Percentiles rank a stretch among this genome's conserved stretches.
Evolutionary conservation across 345 rosid genomes (phyloP).

Genomic region (Triadica sebifera): DNA sequence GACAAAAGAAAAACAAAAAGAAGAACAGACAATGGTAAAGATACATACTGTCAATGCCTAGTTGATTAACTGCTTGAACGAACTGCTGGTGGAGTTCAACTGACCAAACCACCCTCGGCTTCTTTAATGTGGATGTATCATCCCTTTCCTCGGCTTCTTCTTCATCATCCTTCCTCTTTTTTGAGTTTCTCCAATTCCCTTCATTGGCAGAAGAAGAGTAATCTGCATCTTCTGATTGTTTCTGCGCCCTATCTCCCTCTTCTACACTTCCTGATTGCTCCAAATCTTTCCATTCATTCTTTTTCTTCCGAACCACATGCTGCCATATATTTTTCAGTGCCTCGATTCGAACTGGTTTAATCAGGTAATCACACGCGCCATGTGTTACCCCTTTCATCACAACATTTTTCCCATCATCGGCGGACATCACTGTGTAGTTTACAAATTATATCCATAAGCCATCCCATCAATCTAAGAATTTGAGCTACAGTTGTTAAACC

Average conservation of each 20-base stretch:
- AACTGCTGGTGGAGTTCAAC: slow-evolving; percentile 39
- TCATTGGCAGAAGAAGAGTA: slow-evolving; percentile 33
- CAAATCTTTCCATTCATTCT: slow-evolving; percentile 26
- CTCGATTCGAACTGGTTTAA: slow-evolving; percentile 38
- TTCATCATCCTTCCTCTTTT: slow-evolving; percentile 45
- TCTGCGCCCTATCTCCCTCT: slow-evolving; percentile 29
- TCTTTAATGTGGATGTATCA: slow-evolving; percentile 58
- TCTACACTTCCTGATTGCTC: slow-evolving; percentile 37
- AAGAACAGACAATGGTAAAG: background rate
- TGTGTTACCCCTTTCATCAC: slow-evolving; percentile 35
- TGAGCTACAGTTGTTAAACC: background rate
- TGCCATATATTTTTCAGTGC: slow-evolving; percentile 39
- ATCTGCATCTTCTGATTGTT: slow-evolving; percentile 30
- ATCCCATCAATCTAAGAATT: background rate
- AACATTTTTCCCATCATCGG: slow-evolving; percentile 30
- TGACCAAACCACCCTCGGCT: slow-evolving; percentile 39
- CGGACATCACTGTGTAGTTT: slow-evolving; percentile 39
- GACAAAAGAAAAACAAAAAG: background rate
- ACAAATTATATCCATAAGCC: slow-evolving; percentile 2
- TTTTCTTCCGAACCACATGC: slow-evolving; percentile 28
- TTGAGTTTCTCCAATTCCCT: slow-evolving; percentile 31
- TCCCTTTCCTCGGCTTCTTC: slow-evolving; percentile 58
- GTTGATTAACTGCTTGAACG: slow-evolving; percentile 35
- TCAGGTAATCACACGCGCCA: slow-evolving; percentile 45
- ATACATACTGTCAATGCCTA: slow-evolving; percentile 36